Percentiles rank a stretch among this genome's conserved stretches.
Evolutionary conservation across 106 monocot genomes (phyloP).

Genomic region (Platanthera zijinensis): DNA sequence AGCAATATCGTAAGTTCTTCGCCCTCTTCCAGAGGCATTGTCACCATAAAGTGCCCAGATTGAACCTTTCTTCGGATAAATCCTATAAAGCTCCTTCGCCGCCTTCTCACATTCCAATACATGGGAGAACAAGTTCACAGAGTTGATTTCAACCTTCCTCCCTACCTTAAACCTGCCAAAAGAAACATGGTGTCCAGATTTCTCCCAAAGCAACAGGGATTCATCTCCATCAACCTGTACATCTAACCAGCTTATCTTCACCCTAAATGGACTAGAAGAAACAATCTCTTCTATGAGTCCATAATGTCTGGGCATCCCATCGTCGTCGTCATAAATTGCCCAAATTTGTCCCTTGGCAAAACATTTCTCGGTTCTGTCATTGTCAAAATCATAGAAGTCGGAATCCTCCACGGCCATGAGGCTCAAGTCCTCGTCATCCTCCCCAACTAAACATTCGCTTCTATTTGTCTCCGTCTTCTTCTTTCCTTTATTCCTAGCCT

Average conservation of each 20-base stretch:
- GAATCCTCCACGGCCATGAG: slow-evolving; percentile 88
- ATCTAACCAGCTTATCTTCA: slow-evolving; percentile 76
- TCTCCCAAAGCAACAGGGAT: slow-evolving; percentile 30
- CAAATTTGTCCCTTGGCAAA: slow-evolving; percentile 84
- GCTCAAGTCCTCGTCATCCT: slow-evolving; percentile 23
- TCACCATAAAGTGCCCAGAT: slow-evolving; percentile 81
- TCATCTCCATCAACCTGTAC: slow-evolving; percentile 26
- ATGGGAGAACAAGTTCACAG: slow-evolving; percentile 88
- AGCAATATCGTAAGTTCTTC: slow-evolving; percentile 59
- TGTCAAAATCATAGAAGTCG: slow-evolving; percentile 87
- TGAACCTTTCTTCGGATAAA: slow-evolving; percentile 82
- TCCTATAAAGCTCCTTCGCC: slow-evolving; percentile 63
- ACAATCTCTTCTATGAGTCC: slow-evolving; percentile 54
- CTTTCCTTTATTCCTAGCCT: slow-evolving; percentile 12
- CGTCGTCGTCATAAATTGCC: slow-evolving; percentile 82
- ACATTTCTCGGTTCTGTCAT: slow-evolving; percentile 57
- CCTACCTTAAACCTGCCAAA: slow-evolving; percentile 78
- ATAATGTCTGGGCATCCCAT: slow-evolving; percentile 92
- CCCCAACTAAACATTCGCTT: slow-evolving; percentile 1
- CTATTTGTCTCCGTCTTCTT: slow-evolving; percentile 9
- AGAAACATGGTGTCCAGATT: slow-evolving; percentile 37
- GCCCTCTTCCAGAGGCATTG: slow-evolving; percentile 9
- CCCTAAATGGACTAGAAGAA: slow-evolving; percentile 38
- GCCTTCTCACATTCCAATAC: slow-evolving; percentile 53
- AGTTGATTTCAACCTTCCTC: slow-evolving; percentile 40